A percentile compares a stretch with the other conserved stretches of the same genome.
phyloP scores from a whole-genome alignment of 345 rosid species.

The Toxicodendron radicans region DNA sequence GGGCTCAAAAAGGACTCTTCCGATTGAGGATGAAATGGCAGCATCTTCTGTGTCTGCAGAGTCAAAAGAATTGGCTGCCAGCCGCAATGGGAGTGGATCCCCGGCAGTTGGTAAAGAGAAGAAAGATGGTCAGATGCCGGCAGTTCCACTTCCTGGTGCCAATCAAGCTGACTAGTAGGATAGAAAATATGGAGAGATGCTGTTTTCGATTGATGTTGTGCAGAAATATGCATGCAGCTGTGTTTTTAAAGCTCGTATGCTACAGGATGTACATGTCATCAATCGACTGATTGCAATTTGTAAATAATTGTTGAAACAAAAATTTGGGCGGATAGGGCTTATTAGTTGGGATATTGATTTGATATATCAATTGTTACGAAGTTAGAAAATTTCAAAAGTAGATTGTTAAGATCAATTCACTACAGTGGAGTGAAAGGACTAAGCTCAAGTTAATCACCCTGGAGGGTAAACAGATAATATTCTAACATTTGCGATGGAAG shows the following conservation, averaged over 20 bases:
- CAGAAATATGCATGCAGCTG: conserved; percentile 40
- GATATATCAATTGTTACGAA: not conserved
- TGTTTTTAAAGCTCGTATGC: conserved; percentile 45
- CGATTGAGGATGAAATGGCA: conserved; percentile 64
- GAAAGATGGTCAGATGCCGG: conserved; percentile 42
- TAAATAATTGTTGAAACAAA: conserved; percentile 25
- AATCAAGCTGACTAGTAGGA: conserved; percentile 13
- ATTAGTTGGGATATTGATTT: not conserved
- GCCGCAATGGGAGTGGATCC: conserved; percentile 36
- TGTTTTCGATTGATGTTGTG: not conserved
- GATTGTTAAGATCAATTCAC: too few relatives aligned
- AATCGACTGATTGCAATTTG: conserved; percentile 5
- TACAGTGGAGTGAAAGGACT: too few relatives aligned
- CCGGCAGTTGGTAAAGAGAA: conserved; percentile 31
- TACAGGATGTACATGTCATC: conserved; percentile 4
- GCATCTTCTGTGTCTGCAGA: conserved; percentile 36
- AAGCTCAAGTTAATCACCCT: too few relatives aligned
- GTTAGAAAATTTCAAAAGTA: too few relatives aligned
- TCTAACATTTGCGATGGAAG: too few relatives aligned
- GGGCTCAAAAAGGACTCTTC: conserved; percentile 86
- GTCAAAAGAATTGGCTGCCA: conserved; percentile 55
- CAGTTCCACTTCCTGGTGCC: conserved; percentile 35
- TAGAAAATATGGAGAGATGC: not conserved
- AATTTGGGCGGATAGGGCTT: not conserved
- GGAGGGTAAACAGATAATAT: too few relatives aligned